These are phyloP conservation scores for Arachis monticola DNA, from an alignment of 331 rosid genomes.

Conservation along the genomic window DNA sequence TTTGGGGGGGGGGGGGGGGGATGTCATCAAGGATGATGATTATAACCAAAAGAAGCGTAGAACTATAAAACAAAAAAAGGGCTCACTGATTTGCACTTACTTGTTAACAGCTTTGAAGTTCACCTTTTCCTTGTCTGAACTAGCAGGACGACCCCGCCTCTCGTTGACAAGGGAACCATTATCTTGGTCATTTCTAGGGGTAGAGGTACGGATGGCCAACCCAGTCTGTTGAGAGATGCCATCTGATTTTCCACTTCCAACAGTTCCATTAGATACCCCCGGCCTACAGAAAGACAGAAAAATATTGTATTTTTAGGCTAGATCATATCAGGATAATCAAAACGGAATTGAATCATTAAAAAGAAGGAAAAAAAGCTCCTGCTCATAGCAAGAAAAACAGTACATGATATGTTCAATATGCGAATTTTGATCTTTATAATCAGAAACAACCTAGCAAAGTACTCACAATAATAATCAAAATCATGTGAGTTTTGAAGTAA, in stretches of 20 bases:
- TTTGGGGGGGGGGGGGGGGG: not conserved
- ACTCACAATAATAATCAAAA: constrained; percentile 17
- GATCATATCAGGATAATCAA: constrained; percentile 12
- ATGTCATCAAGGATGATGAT: not conserved
- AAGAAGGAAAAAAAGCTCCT: not conserved
- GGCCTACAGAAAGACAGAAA: constrained; percentile 55
- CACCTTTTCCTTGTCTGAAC: constrained; percentile 79
- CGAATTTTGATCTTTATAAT: constrained; percentile 24
- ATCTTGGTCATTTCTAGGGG: constrained; percentile 77
- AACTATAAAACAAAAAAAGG: constrained; percentile 19
- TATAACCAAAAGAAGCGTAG: constrained; percentile 17
- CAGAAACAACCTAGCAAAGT: constrained; percentile 31
- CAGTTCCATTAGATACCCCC: constrained; percentile 73
- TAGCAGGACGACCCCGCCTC: constrained; percentile 76
- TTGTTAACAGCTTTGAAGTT: constrained; percentile 79
- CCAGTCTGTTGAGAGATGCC: constrained; percentile 72
- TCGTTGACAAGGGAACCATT: constrained; percentile 63
- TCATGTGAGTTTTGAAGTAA: not conserved
- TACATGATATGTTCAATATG: constrained; percentile 15
- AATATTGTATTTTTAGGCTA: constrained; percentile 42
- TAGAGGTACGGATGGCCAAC: constrained; percentile 74
- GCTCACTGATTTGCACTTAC: constrained; percentile 51
- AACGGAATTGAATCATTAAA: not conserved
- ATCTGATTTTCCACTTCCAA: constrained; percentile 77
- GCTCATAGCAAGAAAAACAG: constrained; percentile 3